Evolutionary conservation across 805 yeast species (phyloP).

Genomic region (Starmerella etchellsii): DNA sequence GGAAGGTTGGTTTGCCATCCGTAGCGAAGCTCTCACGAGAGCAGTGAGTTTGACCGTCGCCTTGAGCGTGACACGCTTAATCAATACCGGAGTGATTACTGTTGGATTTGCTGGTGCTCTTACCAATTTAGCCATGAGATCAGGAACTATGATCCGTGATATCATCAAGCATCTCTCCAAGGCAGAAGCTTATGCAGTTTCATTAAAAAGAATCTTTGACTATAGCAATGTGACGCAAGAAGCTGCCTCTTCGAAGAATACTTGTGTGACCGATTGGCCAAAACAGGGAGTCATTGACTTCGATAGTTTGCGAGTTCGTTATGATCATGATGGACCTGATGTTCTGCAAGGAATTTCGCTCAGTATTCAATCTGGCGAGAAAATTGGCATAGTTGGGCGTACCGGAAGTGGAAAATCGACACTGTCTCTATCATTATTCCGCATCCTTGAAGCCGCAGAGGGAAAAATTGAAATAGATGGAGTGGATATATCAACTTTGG

Average conservation of each 20-base stretch:
- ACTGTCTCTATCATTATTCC: constrained; percentile 72
- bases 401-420: constrained; percentile 96
- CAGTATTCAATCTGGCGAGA: constrained; percentile 55
- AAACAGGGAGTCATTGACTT: constrained; percentile 51
- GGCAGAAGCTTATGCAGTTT: constrained; percentile 81
- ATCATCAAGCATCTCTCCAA: constrained; percentile 86
- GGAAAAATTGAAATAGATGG: constrained; percentile 51
- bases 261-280: constrained; percentile 73
- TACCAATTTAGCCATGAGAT: constrained; percentile 68
- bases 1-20: constrained; percentile 50
- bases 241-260: constrained; percentile 55
- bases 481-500: constrained; percentile 41
- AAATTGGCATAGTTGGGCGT: constrained; percentile 87
- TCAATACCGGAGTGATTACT: constrained; percentile 60
- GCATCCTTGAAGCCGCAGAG: constrained; percentile 36
- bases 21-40: constrained; percentile 82
- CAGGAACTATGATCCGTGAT: constrained; percentile 76
- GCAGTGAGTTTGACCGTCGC: constrained; percentile 67
- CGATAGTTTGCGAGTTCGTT: constrained; percentile 60
- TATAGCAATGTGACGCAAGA: constrained; percentile 65
- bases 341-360: constrained; percentile 73
- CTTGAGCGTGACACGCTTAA: constrained; percentile 47
- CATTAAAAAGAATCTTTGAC: constrained; percentile 86
- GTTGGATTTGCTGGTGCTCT: constrained; percentile 85
- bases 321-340: constrained; percentile 60